Base-by-base conservation (phyloP, 106 monocot species). In the Alisma plantagoaquatica region DNA sequence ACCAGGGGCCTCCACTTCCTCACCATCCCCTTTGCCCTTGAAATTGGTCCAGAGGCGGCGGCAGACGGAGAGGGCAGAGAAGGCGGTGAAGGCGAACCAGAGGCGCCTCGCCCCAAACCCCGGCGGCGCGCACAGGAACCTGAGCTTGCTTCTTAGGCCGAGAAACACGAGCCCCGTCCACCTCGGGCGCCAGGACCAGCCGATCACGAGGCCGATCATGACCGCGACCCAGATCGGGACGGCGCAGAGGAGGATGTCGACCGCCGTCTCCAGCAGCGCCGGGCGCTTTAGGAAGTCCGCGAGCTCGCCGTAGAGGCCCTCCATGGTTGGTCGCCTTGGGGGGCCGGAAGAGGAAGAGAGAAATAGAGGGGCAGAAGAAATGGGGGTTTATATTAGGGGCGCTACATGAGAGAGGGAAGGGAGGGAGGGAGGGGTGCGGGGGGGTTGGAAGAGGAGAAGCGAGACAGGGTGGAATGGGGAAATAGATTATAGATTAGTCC, bases 141-240 rank as follows among this genome's bases (percentile, higher is more conserved):
- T 60, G 31, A 84, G 50, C 57, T 69, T 68, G 67, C 81, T 67
- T 51, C 94, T 68, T 4, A 94, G 56, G 9, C 94, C 94, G 11
- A 88, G 66, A 55, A 75, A 88, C n/a, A 94, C 29, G n/a, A 94
- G 68, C 27, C 94, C 94, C 41, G 94, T 84, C 94, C 94, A 94
- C 23, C 94, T 65, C 55, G 94, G 94, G 35, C 84, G 49, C 87
- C 94, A 94, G 18, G 94, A 81, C 94, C 94, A 94, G 16, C 94
- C 94, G 60, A 94, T 84, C 33, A 77, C 80, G 29, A 94, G 51
- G 10, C 94, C 94, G 61, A 94, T 94, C 94, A 84, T 88, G 28
- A 94, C 87, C 6, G 94, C 94, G 21, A 77, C 56, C 94, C 94
- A 94, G 72, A 94, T 88, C 80, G 87, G 87, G 42, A 94, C 94